Percentiles rank a stretch among this genome's conserved stretches.
These are phyloP conservation scores for Amoebophrya sp. DNA, from an alignment of 169 alveolate genomes.

Conservation along the genomic window DNA sequence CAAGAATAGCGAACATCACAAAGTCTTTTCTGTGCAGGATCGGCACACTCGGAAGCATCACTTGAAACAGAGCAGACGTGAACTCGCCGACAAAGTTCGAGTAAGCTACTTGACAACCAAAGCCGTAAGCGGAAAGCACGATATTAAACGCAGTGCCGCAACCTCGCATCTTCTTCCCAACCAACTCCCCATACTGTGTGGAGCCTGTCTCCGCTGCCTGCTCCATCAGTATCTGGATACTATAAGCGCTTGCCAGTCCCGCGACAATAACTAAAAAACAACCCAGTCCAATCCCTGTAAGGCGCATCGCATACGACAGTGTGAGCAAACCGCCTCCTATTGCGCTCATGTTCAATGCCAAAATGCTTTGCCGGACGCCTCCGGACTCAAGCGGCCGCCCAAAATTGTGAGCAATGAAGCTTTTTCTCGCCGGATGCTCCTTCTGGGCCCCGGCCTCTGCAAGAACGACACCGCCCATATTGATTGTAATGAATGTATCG, in stretches of 20 bases:
- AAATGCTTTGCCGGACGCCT: neutral
- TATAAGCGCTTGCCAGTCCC: neutral
- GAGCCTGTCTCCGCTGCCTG: neutral
- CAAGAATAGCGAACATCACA: neutral
- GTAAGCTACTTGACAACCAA: neutral
- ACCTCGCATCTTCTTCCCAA: neutral
- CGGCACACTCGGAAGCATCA: neutral
- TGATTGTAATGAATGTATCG: no score
- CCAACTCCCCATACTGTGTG: neutral
- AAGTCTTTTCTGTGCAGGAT: neutral
- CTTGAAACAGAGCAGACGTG: neutral
- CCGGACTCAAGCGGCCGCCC: neutral
- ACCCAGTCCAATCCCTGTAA: neutral
- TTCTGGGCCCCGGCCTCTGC: no score
- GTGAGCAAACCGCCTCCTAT: neutral
- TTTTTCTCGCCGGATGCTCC: no score
- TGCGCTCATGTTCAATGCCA: neutral
- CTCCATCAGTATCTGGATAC: neutral
- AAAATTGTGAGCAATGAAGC: neutral
- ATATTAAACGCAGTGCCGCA: neutral
- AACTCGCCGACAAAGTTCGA: conserved; percentile 12
- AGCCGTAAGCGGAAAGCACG: neutral
- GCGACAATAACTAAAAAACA: neutral
- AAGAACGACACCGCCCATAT: no score
- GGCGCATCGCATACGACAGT: neutral